A percentile compares a stretch with the other conserved stretches of the same genome.
These are phyloP conservation scores for Trichoderma gracile DNA, from an alignment of 2,329 filamentous ascomycete genomes.

Conservation along the genomic window DNA sequence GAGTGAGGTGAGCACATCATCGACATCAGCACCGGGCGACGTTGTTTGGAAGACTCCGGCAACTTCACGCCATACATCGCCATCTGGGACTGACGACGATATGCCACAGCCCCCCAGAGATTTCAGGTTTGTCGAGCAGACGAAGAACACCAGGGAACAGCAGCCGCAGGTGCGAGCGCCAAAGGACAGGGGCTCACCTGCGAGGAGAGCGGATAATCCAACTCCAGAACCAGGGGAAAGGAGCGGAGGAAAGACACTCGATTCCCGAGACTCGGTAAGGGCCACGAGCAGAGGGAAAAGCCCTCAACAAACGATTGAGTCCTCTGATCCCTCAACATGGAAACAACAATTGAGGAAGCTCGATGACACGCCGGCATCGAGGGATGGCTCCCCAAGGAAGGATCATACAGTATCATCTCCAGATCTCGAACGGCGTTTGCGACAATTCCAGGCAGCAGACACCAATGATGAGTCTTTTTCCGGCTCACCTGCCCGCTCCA, in stretches of 20 bases:
- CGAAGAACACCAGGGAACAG: neutral
- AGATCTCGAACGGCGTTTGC: neutral
- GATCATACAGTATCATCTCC: neutral
- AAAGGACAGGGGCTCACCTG: neutral
- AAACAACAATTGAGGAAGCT: constrained; percentile 18
- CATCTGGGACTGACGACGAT: neutral
- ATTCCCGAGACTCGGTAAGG: neutral
- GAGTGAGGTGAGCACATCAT: neutral
- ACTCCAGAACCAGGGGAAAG: neutral
- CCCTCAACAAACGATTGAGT: neutral
- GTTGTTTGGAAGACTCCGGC: neutral
- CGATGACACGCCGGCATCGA: neutral
- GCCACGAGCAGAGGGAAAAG: neutral
- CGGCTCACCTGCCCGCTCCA: neutral
- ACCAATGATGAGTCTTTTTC: neutral
- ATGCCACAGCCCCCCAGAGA: neutral
- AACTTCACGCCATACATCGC: neutral
- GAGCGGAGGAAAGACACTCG: neutral
- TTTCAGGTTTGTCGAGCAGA: neutral
- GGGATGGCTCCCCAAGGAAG: neutral
- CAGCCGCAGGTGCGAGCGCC: neutral
- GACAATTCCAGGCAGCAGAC: neutral
- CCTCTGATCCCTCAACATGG: constrained; percentile 15
- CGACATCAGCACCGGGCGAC: neutral
- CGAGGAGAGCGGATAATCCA: neutral